Percentiles rank a stretch among this genome's conserved stretches.
Conservation (phyloP, 2,329 filamentous ascomycete genomes). For the Hypomyces rosellus region DNA sequence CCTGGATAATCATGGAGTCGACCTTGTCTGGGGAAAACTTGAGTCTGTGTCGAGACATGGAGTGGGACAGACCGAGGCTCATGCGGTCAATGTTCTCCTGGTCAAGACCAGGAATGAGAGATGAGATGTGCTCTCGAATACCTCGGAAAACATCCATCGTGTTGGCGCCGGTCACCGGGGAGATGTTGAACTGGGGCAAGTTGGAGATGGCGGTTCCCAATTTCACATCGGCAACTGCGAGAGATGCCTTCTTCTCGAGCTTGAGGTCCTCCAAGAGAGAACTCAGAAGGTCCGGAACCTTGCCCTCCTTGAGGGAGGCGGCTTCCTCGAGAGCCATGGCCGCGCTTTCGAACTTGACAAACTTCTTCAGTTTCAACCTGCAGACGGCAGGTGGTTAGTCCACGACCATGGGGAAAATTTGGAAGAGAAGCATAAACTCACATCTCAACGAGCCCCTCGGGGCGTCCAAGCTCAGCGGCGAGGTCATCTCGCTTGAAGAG, state of each 20-base stretch:
- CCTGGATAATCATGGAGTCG: conserved; percentile 98
- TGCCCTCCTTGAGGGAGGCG: conserved; percentile 81
- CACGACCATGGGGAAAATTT: conserved; percentile 9
- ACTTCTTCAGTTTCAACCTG: conserved; percentile 92
- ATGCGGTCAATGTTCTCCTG: conserved; percentile 87
- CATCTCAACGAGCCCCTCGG: conserved; percentile 82
- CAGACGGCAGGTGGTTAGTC: conserved; percentile 4
- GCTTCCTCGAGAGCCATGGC: conserved; percentile 86
- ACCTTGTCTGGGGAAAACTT: conserved; percentile 99
- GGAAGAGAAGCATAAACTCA: conserved; percentile 41
- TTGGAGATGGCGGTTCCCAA: conserved; percentile 89
- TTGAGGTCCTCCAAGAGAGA: conserved; percentile 83
- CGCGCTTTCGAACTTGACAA: conserved; percentile 94
- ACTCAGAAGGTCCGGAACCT: conserved; percentile 82
- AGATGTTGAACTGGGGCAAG: conserved; percentile 79
- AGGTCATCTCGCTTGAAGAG: conserved; percentile 83
- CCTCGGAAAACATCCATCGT: conserved; percentile 82
- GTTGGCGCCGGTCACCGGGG: conserved; percentile 59
- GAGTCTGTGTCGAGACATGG: conserved; percentile 92
- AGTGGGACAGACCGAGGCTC: conserved; percentile 93
- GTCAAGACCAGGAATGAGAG: conserved; percentile 81
- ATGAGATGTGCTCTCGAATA: conserved; percentile 83
- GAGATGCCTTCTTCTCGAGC: conserved; percentile 93
- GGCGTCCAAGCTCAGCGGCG: conserved; percentile 64
- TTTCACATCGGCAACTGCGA: conserved; percentile 91